Evolutionary conservation across 805 yeast species (phyloP), one percentile per base, ranked within the genome.

Genomic region (Metschnikowia anglica): DNA sequence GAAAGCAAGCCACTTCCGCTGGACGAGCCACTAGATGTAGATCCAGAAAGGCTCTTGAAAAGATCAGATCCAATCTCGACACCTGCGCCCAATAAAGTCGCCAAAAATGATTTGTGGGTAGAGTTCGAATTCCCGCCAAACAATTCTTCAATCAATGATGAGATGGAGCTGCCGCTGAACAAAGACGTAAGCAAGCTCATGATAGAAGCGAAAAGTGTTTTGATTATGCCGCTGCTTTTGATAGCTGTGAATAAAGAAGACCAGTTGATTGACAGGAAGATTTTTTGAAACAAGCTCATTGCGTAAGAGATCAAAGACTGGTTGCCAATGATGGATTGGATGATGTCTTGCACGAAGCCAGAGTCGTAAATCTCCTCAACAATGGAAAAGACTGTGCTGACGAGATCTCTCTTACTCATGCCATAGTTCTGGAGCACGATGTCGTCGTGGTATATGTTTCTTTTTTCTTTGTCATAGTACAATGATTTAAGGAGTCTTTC

Each of bases 141-240:
- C 18, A 51, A 25, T 18, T 51, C 53, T 1, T 25, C 37, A 26
- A 51, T 26, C 37, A 51, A 39, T 18, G 45, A 32, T 15, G 47
- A 41, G 19, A 51, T 31, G 13, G 48, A 24, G 18, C 26, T 24
- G 12, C 53, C 51, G 18, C 27, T 32, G 36, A 51, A 51, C 31
- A 51, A 41, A n/a, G 51, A 52, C 6, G 53, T 23, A 21, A 49
- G 25, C 39, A 56, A 53, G 18, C 28, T 41, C 40, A 54, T 31
- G 17, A 53, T 39, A 9, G 45, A 30, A 9, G 32, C 18, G 43
- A 59, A 51, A 10, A 58, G 26, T 2, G 44, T 43, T 28, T 46
- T 44, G 33, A 55, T 54, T 32, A 58, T 39, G 17, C 62, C 66
- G 26, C 66, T 61, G 33, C 54, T 53, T 43, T 61, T 62, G 34